A percentile compares a stretch with the other conserved stretches of the same genome.
These are phyloP conservation scores for Bipolaris zeicola DNA, from an alignment of 2,329 filamentous ascomycete species.

Conservation along the genomic window DNA sequence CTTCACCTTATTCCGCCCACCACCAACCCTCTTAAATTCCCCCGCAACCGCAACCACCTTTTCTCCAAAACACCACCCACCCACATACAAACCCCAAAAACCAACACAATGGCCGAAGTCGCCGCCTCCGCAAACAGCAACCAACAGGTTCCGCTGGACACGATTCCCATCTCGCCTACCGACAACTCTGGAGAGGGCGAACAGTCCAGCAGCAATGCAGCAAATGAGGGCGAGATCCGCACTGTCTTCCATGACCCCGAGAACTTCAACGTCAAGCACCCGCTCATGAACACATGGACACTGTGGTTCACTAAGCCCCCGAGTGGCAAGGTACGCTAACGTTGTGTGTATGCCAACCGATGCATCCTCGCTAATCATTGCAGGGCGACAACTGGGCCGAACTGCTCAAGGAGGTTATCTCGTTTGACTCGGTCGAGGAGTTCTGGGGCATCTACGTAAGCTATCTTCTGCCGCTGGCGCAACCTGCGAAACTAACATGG, in stretches of 20 bases:
- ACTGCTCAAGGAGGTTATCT: constrained; percentile 96
- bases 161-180: constrained; percentile 61
- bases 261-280: constrained; percentile 99
- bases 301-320: constrained; percentile 99
- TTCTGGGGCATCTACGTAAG: constrained; percentile 99
- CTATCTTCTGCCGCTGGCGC: constrained; percentile 23
- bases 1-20: constrained; percentile 22
- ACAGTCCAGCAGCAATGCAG: constrained; percentile 50
- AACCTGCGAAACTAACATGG: constrained; percentile 18
- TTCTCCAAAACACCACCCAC: constrained; percentile 6
- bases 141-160: constrained; percentile 60
- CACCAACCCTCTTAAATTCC: constrained; percentile 23
- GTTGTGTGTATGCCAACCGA: not conserved
- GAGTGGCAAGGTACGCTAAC: constrained; percentile 77
- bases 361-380: constrained; percentile 20
- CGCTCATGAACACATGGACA: constrained; percentile 96
- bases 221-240: constrained; percentile 65
- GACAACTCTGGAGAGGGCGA: constrained; percentile 50
- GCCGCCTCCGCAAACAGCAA: constrained; percentile 47
- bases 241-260: constrained; percentile 98
- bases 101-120: constrained; percentile 44
- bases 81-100: constrained; percentile 8
- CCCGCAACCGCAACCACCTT: constrained; percentile 18
- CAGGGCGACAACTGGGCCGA: constrained; percentile 99
- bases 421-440: constrained; percentile 97